Percentiles rank a stretch among this genome's conserved stretches.
Evolutionary conservation across 2,329 filamentous ascomycete genomes (phyloP).

Genomic region (Colletotrichum higginsianum): DNA sequence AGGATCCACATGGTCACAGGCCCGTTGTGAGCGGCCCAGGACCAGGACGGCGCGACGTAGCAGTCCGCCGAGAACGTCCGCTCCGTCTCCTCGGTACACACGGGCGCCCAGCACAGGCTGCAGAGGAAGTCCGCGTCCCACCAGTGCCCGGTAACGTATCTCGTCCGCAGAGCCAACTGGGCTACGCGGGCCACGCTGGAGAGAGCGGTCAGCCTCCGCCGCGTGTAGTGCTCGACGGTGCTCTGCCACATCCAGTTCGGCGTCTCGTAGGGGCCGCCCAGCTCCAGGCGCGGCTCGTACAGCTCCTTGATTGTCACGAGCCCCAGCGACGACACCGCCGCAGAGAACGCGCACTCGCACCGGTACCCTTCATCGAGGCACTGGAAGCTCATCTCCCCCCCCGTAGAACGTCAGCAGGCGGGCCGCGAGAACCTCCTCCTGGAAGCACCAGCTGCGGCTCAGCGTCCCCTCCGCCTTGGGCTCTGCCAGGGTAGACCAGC

Average conservation of each 20-base stretch:
- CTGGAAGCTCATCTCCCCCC: slow-evolving; percentile 22
- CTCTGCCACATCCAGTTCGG: slow-evolving; percentile 26
- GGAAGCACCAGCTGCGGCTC: slow-evolving; percentile 22
- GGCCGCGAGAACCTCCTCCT: slow-evolving; percentile 13
- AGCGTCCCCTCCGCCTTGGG: slow-evolving; percentile 7
- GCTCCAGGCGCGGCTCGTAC: background rate
- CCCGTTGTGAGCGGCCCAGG: slow-evolving; percentile 19
- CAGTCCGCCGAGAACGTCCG: background rate
- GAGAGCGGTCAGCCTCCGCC: background rate
- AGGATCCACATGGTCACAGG: slow-evolving; percentile 25
- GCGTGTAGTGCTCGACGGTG: slow-evolving; percentile 12
- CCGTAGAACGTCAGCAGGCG: slow-evolving; percentile 17
- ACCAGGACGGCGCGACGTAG: slow-evolving; percentile 20
- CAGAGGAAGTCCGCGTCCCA: slow-evolving; percentile 15
- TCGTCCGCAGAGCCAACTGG: background rate
- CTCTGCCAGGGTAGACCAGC: slow-evolving; percentile 18
- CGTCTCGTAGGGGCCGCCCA: background rate
- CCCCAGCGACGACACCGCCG: background rate
- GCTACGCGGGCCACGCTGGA: background rate
- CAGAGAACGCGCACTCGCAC: slow-evolving; percentile 17
- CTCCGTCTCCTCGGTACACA: background rate
- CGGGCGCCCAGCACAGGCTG: slow-evolving; percentile 21
- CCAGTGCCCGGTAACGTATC: slow-evolving; percentile 11
- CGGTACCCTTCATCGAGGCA: slow-evolving; percentile 7
- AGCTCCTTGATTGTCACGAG: slow-evolving; percentile 19